Base-by-base conservation (phyloP, 1,284 basidiomycete species). In the Ceratobasidium sp. region DNA sequence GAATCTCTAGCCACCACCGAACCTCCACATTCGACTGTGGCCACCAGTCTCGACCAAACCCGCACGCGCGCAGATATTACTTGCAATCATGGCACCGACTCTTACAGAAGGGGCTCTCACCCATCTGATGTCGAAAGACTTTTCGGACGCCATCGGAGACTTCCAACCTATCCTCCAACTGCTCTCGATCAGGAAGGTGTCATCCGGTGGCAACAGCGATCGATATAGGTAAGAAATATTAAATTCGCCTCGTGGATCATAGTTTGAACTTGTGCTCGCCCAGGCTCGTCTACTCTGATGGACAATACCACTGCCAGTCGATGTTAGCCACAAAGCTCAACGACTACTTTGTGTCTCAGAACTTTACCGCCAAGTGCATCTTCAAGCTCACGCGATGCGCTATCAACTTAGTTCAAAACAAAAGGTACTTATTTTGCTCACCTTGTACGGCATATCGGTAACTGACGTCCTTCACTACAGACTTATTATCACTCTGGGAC, bases 311-410 rank as follows among this genome's bases (percentile, higher is more conserved):
- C 79, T 84, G 92, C 66, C 95, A 96, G 80, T 90, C 92, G 38
- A 98, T 99, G 97, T 85, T 99, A 48, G 94, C 95, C 3, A 97
- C 96, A 0, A 92, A 95, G 79, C 85, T 96, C 66, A 98, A 98
- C 78, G 77, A 85, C 21, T 81, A 94, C 75, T 89, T 97, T 40
- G 85, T 90, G 28, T 84, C 87, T 0, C 86, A 88, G n/a, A 78
- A 84, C 11, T 83, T 99, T 59, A 81, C 83, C 61, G 93, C 91
- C 78, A 85, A 94, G 78, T 85, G 88, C 0, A 83, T 99, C 60
- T 86, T 92, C 66, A 84, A 87, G 63, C 82, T 98, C 51, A 88
- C 89, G 72, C 89, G 87, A 78, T 89, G 93, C 78, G 91, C 93
- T 2, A 91, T 90, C 78, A 98, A 96, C 80, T 84, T 86, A 72